These are phyloP conservation scores for Chlamydomonas sphaeroides DNA, from an alignment of 139 green algal species.

Conservation along the genomic window DNA sequence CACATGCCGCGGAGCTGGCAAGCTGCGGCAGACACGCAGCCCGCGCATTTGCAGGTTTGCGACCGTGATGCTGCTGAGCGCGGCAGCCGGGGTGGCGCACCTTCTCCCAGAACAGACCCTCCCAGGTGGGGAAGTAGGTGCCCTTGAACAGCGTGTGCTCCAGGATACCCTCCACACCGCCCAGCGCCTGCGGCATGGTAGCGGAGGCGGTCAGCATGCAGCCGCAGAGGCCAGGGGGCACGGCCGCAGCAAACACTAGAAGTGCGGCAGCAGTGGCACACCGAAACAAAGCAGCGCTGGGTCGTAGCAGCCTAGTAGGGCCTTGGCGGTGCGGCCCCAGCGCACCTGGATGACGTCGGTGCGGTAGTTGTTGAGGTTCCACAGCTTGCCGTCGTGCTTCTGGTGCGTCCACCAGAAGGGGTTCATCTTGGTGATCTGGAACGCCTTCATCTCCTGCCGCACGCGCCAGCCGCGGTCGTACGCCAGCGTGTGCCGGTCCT, in stretches of 20 bases:
- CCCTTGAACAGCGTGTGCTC: slow-evolving; percentile 99
- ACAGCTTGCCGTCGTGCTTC: slow-evolving; percentile 99
- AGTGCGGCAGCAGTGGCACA: too few relatives aligned
- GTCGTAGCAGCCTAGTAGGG: too few relatives aligned
- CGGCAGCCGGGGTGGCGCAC: too few relatives aligned
- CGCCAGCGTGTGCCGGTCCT: slow-evolving; percentile 97
- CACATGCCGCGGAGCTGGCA: too few relatives aligned
- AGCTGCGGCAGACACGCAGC: too few relatives aligned
- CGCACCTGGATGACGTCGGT: slow-evolving; percentile 96
- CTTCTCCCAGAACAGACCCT: slow-evolving; percentile 99
- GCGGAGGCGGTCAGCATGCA: slow-evolving; percentile 27
- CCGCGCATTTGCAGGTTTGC: too few relatives aligned
- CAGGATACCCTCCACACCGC: slow-evolving; percentile 99
- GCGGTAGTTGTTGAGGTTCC: slow-evolving; percentile 99
- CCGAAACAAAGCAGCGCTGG: too few relatives aligned
- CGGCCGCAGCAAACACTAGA: too few relatives aligned
- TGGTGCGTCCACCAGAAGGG: slow-evolving; percentile 99
- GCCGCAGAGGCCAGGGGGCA: too few relatives aligned
- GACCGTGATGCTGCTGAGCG: too few relatives aligned
- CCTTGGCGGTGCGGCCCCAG: background rate
- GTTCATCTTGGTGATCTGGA: slow-evolving; percentile 86
- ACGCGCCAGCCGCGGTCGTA: slow-evolving; percentile 99
- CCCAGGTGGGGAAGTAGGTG: slow-evolving; percentile 99
- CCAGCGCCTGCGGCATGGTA: slow-evolving; percentile 74
- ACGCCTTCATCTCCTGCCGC: slow-evolving; percentile 97